Conservation (phyloP, 106 monocot species). For the Cymbidium sinense region DNA sequence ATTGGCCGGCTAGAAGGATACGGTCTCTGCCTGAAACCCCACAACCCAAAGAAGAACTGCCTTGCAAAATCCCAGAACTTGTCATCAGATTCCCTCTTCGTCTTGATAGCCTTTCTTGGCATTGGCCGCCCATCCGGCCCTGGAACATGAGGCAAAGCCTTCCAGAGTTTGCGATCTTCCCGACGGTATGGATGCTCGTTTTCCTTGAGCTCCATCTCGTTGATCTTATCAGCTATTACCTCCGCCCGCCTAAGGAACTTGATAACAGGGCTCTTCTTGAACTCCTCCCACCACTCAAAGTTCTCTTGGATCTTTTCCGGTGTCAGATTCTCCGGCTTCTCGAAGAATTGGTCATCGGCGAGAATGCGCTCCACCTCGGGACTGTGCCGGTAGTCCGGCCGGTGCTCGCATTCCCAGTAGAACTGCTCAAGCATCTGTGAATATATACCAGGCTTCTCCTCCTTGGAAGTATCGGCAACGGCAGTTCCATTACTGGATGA, state of each 20-base stretch:
- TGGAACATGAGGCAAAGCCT: conserved; percentile 54
- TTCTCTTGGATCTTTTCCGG: conserved; percentile 73
- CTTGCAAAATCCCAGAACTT: conserved; percentile 87
- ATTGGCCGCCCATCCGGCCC: conserved; percentile 76
- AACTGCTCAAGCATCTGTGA: conserved; percentile 72
- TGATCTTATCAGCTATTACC: conserved; percentile 47
- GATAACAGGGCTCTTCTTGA: conserved; percentile 53
- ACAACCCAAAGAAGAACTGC: conserved; percentile 83
- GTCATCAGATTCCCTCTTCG: conserved; percentile 49
- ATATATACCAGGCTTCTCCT: conserved; percentile 16
- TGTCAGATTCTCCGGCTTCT: conserved; percentile 39
- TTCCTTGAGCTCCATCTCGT: conserved; percentile 72
- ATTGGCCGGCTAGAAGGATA: conserved; percentile 73
- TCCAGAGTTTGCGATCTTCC: conserved; percentile 74
- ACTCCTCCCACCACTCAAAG: conserved; percentile 64
- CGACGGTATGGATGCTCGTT: conserved; percentile 53
- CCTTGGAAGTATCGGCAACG: background rate
- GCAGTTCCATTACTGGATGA: background rate
- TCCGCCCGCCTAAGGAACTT: conserved; percentile 57
- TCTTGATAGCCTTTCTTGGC: conserved; percentile 76
- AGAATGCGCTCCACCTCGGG: conserved; percentile 71
- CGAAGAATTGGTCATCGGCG: conserved; percentile 48
- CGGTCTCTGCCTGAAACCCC: conserved; percentile 73
- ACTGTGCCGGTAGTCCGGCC: conserved; percentile 69
- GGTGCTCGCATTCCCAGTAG: conserved; percentile 65